phyloP scores from a whole-genome alignment of 352 stramenopile genomes.

The Phytophthora constricta region DNA sequence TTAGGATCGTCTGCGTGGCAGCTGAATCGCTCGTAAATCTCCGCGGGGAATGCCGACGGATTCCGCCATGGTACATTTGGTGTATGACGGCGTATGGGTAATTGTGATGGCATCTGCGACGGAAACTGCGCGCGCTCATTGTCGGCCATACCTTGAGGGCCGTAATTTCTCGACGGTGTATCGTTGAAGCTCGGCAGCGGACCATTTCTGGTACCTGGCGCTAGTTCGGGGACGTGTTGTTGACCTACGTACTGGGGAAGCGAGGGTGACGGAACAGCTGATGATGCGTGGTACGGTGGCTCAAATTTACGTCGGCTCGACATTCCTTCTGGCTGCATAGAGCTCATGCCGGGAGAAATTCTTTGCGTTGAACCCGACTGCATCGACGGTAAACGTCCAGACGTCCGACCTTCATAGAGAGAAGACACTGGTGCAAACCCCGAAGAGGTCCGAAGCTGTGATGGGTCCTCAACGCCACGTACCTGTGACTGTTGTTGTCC shows the following conservation, averaged over 20 bases:
- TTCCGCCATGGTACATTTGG: slow-evolving; percentile 65
- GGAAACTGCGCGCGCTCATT: slow-evolving; percentile 6
- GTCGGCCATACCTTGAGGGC: slow-evolving; percentile 16
- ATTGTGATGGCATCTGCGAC: slow-evolving; percentile 24
- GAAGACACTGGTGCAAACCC: slow-evolving; percentile 14
- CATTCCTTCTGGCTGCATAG: slow-evolving; percentile 17
- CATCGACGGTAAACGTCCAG: slow-evolving; percentile 9
- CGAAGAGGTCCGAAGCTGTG: slow-evolving; percentile 17
- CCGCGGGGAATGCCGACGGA: slow-evolving; percentile 49
- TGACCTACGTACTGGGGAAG: slow-evolving; percentile 20
- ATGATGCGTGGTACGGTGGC: slow-evolving; percentile 16
- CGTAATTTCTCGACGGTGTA: slow-evolving; percentile 20
- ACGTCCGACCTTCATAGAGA: slow-evolving; percentile 30
- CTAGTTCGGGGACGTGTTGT: slow-evolving; percentile 15
- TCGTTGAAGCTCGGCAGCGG: slow-evolving; percentile 15
- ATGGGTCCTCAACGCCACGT: slow-evolving; percentile 12
- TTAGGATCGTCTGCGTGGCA: slow-evolving; percentile 66
- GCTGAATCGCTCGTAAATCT: slow-evolving; percentile 62
- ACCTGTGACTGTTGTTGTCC: slow-evolving; percentile 19
- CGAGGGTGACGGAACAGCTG: slow-evolving; percentile 11
- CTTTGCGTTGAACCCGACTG: slow-evolving; percentile 16
- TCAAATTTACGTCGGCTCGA: slow-evolving; percentile 32
- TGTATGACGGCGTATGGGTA: slow-evolving; percentile 35
- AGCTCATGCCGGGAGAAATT: slow-evolving; percentile 20
- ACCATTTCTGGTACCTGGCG: slow-evolving; percentile 22